Conservation (phyloP, 2,329 filamentous ascomycete species). For the Pseudogymnoascus sp. region DNA sequence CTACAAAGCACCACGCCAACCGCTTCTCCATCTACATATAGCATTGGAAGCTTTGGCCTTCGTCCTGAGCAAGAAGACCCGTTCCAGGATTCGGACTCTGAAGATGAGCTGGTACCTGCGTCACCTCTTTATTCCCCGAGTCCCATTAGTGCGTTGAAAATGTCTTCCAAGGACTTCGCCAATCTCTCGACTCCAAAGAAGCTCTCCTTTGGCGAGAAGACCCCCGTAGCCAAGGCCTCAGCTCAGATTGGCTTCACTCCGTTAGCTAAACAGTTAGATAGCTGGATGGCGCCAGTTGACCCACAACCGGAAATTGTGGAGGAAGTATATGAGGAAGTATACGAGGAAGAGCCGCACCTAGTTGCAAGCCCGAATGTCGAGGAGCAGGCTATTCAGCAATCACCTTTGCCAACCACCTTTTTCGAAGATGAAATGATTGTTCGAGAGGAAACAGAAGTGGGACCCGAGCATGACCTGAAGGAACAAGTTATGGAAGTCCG, state of each 20-base stretch:
- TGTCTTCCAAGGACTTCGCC: conserved; percentile 26
- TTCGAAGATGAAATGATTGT: conserved; percentile 55
- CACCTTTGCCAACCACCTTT: conserved; percentile 39
- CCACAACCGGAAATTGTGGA: conserved; percentile 7
- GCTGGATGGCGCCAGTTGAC: conserved; percentile 46
- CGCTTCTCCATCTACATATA: conserved; percentile 19
- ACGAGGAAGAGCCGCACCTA: not conserved
- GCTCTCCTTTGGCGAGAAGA: conserved; percentile 13
- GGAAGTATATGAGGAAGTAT: not conserved
- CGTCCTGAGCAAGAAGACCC: conserved; percentile 40
- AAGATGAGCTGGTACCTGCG: conserved; percentile 40
- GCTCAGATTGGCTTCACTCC: conserved; percentile 51
- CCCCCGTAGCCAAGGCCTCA: conserved; percentile 11
- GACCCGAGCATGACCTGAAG: conserved; percentile 25
- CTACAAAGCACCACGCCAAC: conserved; percentile 20
- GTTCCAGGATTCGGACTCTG: conserved; percentile 44
- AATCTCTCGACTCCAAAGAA: conserved; percentile 20
- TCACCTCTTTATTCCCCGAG: conserved; percentile 23
- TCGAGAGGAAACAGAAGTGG: conserved; percentile 30
- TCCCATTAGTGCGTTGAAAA: conserved; percentile 22
- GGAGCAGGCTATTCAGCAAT: conserved; percentile 20
- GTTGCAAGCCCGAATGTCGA: conserved; percentile 22
- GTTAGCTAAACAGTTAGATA: conserved; percentile 50
- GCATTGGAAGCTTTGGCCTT: conserved; percentile 32
- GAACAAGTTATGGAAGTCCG: conserved; percentile 32